Evolutionary conservation across 495 filamentous ascomycete species (phyloP).

Genomic region (Aspergillus ostianus): DNA sequence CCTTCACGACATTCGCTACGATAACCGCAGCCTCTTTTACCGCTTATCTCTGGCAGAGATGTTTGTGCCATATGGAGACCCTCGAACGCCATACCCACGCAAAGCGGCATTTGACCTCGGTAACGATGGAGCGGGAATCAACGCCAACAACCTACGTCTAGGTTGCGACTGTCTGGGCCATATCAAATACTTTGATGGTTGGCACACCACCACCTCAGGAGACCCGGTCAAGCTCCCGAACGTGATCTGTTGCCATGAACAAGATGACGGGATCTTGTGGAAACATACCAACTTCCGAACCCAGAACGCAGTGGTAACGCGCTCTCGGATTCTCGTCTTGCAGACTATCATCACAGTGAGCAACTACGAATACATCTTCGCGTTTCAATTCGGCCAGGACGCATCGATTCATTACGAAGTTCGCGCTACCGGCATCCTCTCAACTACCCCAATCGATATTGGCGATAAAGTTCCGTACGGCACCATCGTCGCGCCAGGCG

Average conservation of each 20-base stretch:
- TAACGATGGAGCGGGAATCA: slow-evolving; percentile 62
- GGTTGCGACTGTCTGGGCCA: slow-evolving; percentile 51
- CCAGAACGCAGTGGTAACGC: slow-evolving; percentile 52
- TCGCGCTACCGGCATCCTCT: slow-evolving; percentile 83
- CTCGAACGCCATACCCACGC: slow-evolving; percentile 60
- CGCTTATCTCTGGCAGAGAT: slow-evolving; percentile 73
- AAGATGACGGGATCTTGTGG: slow-evolving; percentile 66
- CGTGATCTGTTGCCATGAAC: slow-evolving; percentile 64
- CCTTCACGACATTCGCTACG: slow-evolving; percentile 64
- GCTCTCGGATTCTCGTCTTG: slow-evolving; percentile 56
- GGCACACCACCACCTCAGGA: slow-evolving; percentile 52
- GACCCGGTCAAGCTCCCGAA: slow-evolving; percentile 52
- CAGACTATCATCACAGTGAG: slow-evolving; percentile 78
- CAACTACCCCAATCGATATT: slow-evolving; percentile 68
- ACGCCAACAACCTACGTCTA: slow-evolving; percentile 61
- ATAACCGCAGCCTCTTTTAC: slow-evolving; percentile 65
- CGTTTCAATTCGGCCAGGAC: slow-evolving; percentile 80
- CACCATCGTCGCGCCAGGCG: slow-evolving; percentile 81
- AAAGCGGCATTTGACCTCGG: slow-evolving; percentile 72
- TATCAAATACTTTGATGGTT: slow-evolving; percentile 62
- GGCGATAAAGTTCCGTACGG: slow-evolving; percentile 61
- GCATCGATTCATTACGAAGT: slow-evolving; percentile 78
- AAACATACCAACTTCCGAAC: slow-evolving; percentile 71
- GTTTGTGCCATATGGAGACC: slow-evolving; percentile 66
- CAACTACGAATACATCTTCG: slow-evolving; percentile 87